Evolutionary conservation across 2,329 filamentous ascomycete species (phyloP), one percentile per base, ranked within the genome.

Genomic region (Cryphonectria nitschkei): DNA sequence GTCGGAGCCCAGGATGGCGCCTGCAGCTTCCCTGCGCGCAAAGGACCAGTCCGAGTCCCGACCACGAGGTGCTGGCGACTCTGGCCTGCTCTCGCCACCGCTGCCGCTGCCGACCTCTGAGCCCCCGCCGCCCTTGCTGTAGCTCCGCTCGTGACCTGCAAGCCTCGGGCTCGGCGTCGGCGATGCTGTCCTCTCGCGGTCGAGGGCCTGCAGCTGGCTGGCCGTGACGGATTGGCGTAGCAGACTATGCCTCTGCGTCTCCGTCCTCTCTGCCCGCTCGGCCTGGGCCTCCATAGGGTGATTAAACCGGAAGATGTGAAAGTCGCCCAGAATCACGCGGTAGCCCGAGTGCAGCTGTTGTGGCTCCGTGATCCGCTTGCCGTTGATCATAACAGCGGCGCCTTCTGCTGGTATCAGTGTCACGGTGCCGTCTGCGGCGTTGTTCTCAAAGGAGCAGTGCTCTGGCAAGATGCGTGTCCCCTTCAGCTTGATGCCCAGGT

Each of bases 341-440:
- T 95, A 97, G 7, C 96, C 96, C 76, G 95, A 98, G 78, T 95
- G 92, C 60, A 99, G 85, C 74, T 94, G 89, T 75, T 92, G 94
- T 0, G 95, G 91, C 77, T 95, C 94, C 68, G 94, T 90, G 68
- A 98, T 93, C 26, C 95, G 92, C 74, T 95, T 89, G 70, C 96
- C 96, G 77, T 99, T 99, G 67, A 99, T 94, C 96, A 99, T 99
- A 70, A 99, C 93, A 14, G 95, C 94, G 0, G 96, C 96, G n/a
- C 93, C 94, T 76, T 97, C 94, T 73, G 88, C 91, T 0, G 96
- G 96, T 43, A 97, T 88, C 29, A 99, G 85, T 0, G 94, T 98
- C n/a, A 99, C 96, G 2, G 93, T 90, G 68, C 95, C 96, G 76
- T 99, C 95, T 4, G 92, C 84, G 37, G 81, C 82, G 26, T 68